Evolutionary conservation across 78 protist species (phyloP).

Genomic region (Guillardia theta): DNA sequence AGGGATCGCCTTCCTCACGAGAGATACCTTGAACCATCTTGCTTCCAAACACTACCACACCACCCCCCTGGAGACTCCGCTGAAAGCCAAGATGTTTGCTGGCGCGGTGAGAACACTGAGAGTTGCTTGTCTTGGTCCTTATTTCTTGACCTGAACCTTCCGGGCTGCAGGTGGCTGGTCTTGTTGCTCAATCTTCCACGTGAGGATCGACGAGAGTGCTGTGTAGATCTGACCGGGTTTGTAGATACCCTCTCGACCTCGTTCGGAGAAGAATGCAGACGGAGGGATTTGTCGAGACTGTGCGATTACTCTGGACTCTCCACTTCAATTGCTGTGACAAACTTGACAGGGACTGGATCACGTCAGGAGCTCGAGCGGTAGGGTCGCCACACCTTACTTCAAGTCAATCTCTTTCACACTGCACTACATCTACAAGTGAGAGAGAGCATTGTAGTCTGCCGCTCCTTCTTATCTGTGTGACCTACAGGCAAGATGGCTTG

Average conservation of each 20-base stretch:
- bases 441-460: no score
- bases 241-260: background rate
- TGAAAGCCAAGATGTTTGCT: background rate
- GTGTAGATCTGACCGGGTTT: no score
- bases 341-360: no score
- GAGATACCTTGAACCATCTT: background rate
- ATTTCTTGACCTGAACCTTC: background rate
- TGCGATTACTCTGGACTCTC: no score
- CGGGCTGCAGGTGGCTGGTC: background rate
- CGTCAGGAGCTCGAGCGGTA: no score
- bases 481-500: background rate
- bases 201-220: no score
- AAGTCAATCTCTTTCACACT: background rate
- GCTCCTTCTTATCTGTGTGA: background rate
- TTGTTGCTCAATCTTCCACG: background rate
- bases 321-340: no score
- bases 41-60: background rate
- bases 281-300: background rate
- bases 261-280: constrained; percentile 3
- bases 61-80: background rate
- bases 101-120: background rate
- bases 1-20: background rate
- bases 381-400: no score
- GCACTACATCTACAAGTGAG: background rate
- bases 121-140: background rate